A percentile compares a stretch with the other conserved stretches of the same genome.
phyloP scores from a whole-genome alignment of 1,284 basidiomycete species.

The Tremellales sp. region DNA sequence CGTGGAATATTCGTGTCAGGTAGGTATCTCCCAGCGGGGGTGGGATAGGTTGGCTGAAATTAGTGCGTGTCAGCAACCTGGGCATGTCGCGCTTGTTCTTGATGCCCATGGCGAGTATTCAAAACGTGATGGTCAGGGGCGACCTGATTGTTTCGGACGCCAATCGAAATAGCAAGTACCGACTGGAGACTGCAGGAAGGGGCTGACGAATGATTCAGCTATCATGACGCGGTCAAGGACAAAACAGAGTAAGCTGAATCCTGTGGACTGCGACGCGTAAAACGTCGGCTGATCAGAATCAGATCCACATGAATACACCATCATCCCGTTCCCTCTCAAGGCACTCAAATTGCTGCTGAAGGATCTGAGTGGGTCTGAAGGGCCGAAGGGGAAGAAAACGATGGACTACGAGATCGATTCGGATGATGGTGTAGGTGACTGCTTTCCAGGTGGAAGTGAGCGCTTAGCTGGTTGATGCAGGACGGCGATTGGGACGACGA shows the following conservation, averaged over 20 bases:
- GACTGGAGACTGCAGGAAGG: neutral
- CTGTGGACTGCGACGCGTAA: neutral
- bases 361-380: slow-evolving; percentile 70
- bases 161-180: slow-evolving; percentile 68
- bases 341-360: slow-evolving; percentile 82
- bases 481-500: slow-evolving; percentile 88
- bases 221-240: slow-evolving; percentile 95
- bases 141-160: slow-evolving; percentile 79
- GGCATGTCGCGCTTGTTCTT: slow-evolving; percentile 74
- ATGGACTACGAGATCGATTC: slow-evolving; percentile 59
- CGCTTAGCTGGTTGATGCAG: slow-evolving; percentile 43
- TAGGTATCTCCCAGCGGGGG: slow-evolving; percentile 20
- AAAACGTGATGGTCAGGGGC: slow-evolving; percentile 75
- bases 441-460: slow-evolving; percentile 4
- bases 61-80: slow-evolving; percentile 55
- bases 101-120: slow-evolving; percentile 62
- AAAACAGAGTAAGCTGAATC: slow-evolving; percentile 63
- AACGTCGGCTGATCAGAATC: neutral
- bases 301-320: slow-evolving; percentile 82
- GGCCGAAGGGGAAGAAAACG: slow-evolving; percentile 57
- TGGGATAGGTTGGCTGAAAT: neutral
- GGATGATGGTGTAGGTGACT: slow-evolving; percentile 55
- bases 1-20: slow-evolving; percentile 81
- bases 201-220: slow-evolving; percentile 52
- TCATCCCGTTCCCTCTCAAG: slow-evolving; percentile 83